phyloP scores from a whole-genome alignment of 768 basidiomycete species.

The Sarcodon sp. region DNA sequence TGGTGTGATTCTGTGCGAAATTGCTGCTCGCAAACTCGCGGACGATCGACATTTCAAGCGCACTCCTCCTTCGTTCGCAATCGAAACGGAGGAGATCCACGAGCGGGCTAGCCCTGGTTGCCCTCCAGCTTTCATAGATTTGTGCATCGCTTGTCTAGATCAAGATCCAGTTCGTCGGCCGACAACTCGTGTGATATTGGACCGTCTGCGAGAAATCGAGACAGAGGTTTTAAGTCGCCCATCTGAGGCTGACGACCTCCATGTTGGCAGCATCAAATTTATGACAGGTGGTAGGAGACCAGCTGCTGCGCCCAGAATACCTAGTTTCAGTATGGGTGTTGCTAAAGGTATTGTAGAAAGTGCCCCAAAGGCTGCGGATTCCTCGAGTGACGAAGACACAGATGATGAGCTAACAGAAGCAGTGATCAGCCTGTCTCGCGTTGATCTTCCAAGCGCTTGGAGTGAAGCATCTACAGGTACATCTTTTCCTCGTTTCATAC shows the following conservation, averaged over 20 bases:
- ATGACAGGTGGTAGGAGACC: constrained; percentile 58
- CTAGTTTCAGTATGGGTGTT: constrained; percentile 71
- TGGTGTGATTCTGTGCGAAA: constrained; percentile 89
- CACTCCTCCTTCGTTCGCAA: constrained; percentile 61
- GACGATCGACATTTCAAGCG: constrained; percentile 74
- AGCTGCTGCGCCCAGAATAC: constrained; percentile 56
- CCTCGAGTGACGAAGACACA: constrained; percentile 38
- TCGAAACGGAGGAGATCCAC: constrained; percentile 66
- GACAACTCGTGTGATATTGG: constrained; percentile 66
- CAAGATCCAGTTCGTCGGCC: constrained; percentile 60
- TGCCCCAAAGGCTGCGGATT: constrained; percentile 20
- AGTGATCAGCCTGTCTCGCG: constrained; percentile 35
- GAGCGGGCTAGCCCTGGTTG: constrained; percentile 58
- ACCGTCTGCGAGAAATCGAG: constrained; percentile 70
- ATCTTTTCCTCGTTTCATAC: constrained; percentile 4
- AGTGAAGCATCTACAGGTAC: constrained; percentile 29
- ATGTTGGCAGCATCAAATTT: constrained; percentile 80
- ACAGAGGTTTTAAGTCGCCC: constrained; percentile 63
- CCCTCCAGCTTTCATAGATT: constrained; percentile 62
- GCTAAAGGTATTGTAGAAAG: constrained; percentile 39
- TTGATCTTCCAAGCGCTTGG: constrained; percentile 36
- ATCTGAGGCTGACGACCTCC: constrained; percentile 51
- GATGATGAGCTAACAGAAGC: constrained; percentile 61
- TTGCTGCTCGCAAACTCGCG: constrained; percentile 73
- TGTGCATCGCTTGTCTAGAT: constrained; percentile 68